These are phyloP conservation scores for Ganoderma meredithae DNA, from an alignment of 1,284 basidiomycete genomes.

Conservation along the genomic window DNA sequence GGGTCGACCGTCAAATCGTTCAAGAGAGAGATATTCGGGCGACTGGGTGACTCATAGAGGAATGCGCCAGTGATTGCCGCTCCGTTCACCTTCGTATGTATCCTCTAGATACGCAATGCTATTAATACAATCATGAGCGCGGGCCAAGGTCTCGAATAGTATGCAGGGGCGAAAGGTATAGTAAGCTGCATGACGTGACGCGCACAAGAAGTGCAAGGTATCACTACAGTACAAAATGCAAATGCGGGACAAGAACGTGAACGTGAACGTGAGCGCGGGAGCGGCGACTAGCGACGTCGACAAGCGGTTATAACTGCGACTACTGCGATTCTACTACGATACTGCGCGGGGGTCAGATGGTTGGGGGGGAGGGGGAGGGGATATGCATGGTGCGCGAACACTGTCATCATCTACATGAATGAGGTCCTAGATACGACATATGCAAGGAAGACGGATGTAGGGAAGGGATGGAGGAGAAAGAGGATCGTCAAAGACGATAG, in stretches of 20 bases:
- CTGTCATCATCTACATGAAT: neutral
- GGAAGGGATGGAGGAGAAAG: too few relatives aligned
- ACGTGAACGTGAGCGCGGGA: neutral
- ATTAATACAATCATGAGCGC: slow-evolving; percentile 5
- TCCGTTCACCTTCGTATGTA: neutral
- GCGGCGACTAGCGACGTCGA: neutral
- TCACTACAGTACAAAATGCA: slow-evolving; percentile 9
- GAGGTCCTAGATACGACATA: neutral
- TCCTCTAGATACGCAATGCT: neutral
- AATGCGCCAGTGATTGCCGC: too few relatives aligned
- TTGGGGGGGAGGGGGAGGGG: neutral
- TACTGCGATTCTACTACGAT: neutral
- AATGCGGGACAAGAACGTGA: neutral
- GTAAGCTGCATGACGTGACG: slow-evolving; percentile 3
- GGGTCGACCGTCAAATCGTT: neutral
- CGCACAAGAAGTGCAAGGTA: slow-evolving; percentile 6
- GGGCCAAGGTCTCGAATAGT: neutral
- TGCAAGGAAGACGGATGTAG: neutral
- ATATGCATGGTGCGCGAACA: neutral
- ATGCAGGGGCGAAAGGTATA: neutral
- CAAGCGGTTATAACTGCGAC: neutral
- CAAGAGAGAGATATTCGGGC: too few relatives aligned
- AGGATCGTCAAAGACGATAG: neutral
- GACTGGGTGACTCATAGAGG: too few relatives aligned
- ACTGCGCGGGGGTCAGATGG: neutral